Percentiles rank a stretch among this genome's conserved stretches.
Conservation (phyloP, 2,329 filamentous ascomycete species). For the Huntiella bhutanensis region DNA sequence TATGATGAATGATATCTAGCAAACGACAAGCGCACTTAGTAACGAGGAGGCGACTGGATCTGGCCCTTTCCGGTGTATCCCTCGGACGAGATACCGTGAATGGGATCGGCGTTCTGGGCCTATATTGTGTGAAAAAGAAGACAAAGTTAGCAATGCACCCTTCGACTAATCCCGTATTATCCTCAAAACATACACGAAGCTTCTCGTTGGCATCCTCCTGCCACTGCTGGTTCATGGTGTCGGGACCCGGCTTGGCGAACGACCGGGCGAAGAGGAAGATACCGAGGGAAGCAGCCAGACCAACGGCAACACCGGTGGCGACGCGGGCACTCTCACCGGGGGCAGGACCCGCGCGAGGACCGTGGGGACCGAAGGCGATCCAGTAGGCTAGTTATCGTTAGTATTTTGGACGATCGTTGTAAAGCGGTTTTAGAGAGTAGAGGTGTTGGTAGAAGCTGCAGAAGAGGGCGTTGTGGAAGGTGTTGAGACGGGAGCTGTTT, state of each 20-base stretch:
- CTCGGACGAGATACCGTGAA: conserved; percentile 65
- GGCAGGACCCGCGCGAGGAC: conserved; percentile 65
- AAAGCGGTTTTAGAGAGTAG: background rate
- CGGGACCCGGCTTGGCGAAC: conserved; percentile 53
- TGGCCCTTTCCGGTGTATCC: conserved; percentile 61
- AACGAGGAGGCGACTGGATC: conserved; percentile 48
- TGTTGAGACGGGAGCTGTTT: background rate
- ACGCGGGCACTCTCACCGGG: conserved; percentile 73
- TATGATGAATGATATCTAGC: conserved; percentile 8
- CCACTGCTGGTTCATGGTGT: conserved; percentile 92
- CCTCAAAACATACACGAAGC: conserved; percentile 49
- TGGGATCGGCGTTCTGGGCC: conserved; percentile 69
- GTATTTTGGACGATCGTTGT: background rate
- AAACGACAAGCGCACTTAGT: conserved; percentile 19
- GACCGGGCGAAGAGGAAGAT: conserved; percentile 56
- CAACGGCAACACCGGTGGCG: conserved; percentile 50
- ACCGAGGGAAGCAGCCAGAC: conserved; percentile 45
- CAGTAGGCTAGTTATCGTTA: conserved; percentile 60
- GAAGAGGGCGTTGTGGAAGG: background rate
- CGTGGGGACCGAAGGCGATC: conserved; percentile 95
- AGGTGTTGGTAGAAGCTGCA: background rate
- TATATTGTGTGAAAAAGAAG: conserved; percentile 21
- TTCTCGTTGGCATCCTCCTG: conserved; percentile 92
- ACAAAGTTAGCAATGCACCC: background rate
- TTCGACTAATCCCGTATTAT: no score